These are phyloP conservation scores for Tilletia caries DNA, from an alignment of 1,284 basidiomycete genomes.

Conservation along the genomic window DNA sequence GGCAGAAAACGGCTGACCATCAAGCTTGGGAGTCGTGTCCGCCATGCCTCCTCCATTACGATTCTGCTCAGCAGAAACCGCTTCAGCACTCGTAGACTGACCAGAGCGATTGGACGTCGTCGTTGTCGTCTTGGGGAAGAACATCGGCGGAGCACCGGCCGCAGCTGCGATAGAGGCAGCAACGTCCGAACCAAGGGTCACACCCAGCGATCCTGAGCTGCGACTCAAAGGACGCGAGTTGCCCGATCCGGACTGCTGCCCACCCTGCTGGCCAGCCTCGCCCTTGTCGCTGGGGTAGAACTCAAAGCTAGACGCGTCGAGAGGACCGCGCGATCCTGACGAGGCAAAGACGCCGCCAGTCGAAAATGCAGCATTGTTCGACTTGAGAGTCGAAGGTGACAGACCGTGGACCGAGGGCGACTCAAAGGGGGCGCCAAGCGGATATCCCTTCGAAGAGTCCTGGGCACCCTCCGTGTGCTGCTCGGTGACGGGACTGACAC, in stretches of 20 bases:
- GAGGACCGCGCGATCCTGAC: background rate
- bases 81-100: background rate
- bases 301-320: background rate
- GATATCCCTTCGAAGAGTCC: background rate
- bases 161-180: slow-evolving; percentile 10
- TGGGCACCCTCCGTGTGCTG: background rate
- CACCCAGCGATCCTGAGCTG: background rate
- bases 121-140: no score
- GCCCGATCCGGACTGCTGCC: background rate
- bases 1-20: slow-evolving; percentile 2
- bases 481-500: background rate
- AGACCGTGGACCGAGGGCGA: background rate
- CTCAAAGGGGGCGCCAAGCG: background rate
- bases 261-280: background rate
- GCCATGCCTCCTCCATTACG: background rate
- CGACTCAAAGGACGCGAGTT: background rate
- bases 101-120: background rate
- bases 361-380: background rate
- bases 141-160: slow-evolving; percentile 2
- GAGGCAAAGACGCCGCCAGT: background rate
- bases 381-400: slow-evolving; percentile 3
- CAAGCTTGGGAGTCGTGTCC: slow-evolving; percentile 11
- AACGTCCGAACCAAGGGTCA: slow-evolving; percentile 3
- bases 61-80: no score
- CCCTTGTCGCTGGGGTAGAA: background rate